Evolutionary conservation across 148 eudicot genomes (phyloP).

Genomic region (Nyssa sinensis): DNA sequence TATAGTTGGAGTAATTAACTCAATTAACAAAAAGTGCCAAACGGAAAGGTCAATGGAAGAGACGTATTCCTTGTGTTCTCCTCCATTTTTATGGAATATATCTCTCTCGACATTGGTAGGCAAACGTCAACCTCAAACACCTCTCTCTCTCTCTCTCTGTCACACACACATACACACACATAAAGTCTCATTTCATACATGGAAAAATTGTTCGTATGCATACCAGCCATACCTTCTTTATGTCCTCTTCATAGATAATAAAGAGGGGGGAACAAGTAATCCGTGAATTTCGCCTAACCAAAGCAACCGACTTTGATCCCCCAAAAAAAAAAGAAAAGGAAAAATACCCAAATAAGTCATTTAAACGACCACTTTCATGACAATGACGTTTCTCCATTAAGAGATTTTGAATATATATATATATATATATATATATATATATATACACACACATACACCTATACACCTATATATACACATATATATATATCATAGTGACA

Average conservation of each 20-base stretch:
- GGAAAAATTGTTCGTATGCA: neutral
- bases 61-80: conserved; percentile 18
- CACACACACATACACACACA: neutral
- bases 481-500: too few relatives aligned
- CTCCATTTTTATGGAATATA: conserved; percentile 11
- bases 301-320: conserved; percentile 9
- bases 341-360: neutral
- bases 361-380: conserved; percentile 13
- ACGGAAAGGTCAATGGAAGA: conserved; percentile 13
- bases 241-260: conserved; percentile 9
- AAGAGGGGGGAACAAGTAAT: conserved; percentile 22
- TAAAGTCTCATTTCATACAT: neutral
- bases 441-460: too few relatives aligned
- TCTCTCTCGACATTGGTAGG: conserved; percentile 10
- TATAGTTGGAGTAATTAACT: neutral
- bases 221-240: conserved; percentile 2
- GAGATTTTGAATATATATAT: neutral
- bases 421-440: too few relatives aligned
- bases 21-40: neutral
- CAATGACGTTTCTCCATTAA: conserved; percentile 8
- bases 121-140: conserved; percentile 7
- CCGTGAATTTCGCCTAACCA: conserved; percentile 30
- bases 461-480: too few relatives aligned
- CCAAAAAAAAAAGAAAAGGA: too few relatives aligned
- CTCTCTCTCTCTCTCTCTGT: neutral